A percentile compares a stretch with the other conserved stretches of the same genome.
phyloP scores from a whole-genome alignment of 345 rosid species.

The Heritiera littoralis region DNA sequence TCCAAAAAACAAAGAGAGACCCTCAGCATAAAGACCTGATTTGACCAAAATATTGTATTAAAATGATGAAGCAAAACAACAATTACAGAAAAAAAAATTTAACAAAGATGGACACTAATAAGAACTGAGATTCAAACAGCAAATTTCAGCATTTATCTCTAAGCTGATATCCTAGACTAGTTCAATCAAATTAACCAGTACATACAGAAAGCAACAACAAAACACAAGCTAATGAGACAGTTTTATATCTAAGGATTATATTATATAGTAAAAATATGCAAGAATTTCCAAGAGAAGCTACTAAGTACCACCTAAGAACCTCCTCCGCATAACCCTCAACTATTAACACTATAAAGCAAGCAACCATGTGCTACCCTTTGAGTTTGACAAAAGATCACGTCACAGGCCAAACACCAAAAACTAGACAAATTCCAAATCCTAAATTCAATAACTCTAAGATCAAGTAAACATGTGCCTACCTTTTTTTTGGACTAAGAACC shows the following conservation, averaged over 20 bases:
- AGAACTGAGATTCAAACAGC: not conserved
- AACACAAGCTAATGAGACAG: conserved; percentile 3
- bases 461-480: conserved; percentile 24
- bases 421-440: conserved; percentile 6
- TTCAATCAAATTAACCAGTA: conserved; percentile 11
- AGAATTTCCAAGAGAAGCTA: not conserved
- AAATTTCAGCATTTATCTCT: not conserved
- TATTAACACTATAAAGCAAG: conserved; percentile 28
- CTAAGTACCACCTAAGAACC: conserved; percentile 26
- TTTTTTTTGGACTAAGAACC: conserved; percentile 10
- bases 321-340: conserved; percentile 24
- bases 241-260: not conserved
- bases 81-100: not conserved
- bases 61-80: conserved; percentile 8
- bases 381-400: conserved; percentile 18
- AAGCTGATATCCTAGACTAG: not conserved
- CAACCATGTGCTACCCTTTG: conserved; percentile 26
- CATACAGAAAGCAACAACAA: not conserved
- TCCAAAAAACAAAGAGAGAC: conserved; percentile 23
- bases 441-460: conserved; percentile 17
- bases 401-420: not conserved
- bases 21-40: conserved; percentile 28
- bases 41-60: conserved; percentile 3
- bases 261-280: not conserved
- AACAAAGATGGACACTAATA: not conserved